Base-by-base conservation (phyloP, 2,329 filamentous ascomycete species). In the Berkeleyomyces rouxiae region DNA sequence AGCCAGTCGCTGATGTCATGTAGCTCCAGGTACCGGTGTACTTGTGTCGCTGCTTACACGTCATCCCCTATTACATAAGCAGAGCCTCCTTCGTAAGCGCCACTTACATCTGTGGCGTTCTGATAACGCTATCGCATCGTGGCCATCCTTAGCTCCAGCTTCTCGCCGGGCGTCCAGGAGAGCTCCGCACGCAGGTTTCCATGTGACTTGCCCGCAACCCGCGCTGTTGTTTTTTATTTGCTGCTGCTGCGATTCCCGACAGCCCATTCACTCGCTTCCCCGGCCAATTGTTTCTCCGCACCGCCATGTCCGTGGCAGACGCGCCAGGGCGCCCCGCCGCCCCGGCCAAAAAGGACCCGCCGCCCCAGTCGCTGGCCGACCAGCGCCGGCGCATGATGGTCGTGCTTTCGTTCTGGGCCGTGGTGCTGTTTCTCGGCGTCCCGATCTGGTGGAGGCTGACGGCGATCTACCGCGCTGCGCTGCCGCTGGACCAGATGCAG, bases 371-470 rank as follows among this genome's bases (percentile, higher is more conserved):
- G 66, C 75, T 81, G 23, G 79, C 85, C 67, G 84, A 86, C 66
- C 77, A 86, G 60, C 82, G 81, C 70, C 82, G 86, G 64, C 85
- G 93, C 62, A 82, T 83, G 58, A 78, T 79, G 66, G 86, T 97
- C 59, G 84, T 99, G 66, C 72, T 88, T 66, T 92, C 92, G 7
- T 97, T 96, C 73, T 99, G 93, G 93, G 77, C 84, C 4, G 83
- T 97, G 44, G 88, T 95, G 5, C 71, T 95, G 5, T 80, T 86
- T 39, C 75, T 99, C 4, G 93, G 93, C 2, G 73, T 99, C 67
- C 93, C 93, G 63, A 86, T 95, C 81, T 99, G 93, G 93, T 95
- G 90, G 84, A 85, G 84, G 72, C 97, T 93, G 0, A 99, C 93
- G 3, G 87, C 88, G 0, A 95, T 97, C 62, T 91, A 95, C 72